Percentiles rank a stretch among this genome's conserved stretches.
Conservation (phyloP, 352 stramenopile species). For the Globisporangium alternatum region DNA sequence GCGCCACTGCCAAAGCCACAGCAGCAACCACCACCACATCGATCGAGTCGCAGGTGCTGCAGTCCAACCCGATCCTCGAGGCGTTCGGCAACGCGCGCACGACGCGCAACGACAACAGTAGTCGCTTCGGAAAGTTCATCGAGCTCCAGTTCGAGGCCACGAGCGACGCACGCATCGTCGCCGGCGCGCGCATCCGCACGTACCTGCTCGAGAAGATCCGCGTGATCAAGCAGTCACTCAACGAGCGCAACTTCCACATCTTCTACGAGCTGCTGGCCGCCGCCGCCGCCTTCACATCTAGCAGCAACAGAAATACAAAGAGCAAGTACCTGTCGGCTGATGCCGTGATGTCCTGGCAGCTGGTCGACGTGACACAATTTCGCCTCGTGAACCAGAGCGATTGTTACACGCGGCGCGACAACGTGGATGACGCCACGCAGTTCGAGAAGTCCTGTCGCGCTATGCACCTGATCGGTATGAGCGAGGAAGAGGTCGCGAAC, state of each 20-base stretch:
- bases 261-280: slow-evolving; percentile 83
- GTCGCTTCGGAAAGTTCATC: slow-evolving; percentile 91
- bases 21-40: slow-evolving; percentile 19
- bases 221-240: slow-evolving; percentile 69
- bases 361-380: slow-evolving; percentile 41
- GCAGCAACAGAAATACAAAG: slow-evolving; percentile 4
- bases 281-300: slow-evolving; percentile 5
- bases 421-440: slow-evolving; percentile 60
- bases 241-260: slow-evolving; percentile 88
- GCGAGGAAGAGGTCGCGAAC: slow-evolving; percentile 45
- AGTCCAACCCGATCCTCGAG: slow-evolving; percentile 90
- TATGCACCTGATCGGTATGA: slow-evolving; percentile 82
- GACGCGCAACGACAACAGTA: slow-evolving; percentile 88
- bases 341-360: slow-evolving; percentile 27
- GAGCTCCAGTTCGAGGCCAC: slow-evolving; percentile 66
- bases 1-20: too few species aligned
- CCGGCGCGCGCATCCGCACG: slow-evolving; percentile 82
- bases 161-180: slow-evolving; percentile 27
- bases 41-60: slow-evolving; percentile 86
- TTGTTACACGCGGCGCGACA: slow-evolving; percentile 64
- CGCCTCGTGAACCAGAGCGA: slow-evolving; percentile 68
- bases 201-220: slow-evolving; percentile 96
- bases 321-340: slow-evolving; percentile 5
- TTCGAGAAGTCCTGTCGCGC: slow-evolving; percentile 57
- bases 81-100: slow-evolving; percentile 89